phyloP scores from a whole-genome alignment of 1,284 basidiomycete genomes.

The Blastosporella zonata region DNA sequence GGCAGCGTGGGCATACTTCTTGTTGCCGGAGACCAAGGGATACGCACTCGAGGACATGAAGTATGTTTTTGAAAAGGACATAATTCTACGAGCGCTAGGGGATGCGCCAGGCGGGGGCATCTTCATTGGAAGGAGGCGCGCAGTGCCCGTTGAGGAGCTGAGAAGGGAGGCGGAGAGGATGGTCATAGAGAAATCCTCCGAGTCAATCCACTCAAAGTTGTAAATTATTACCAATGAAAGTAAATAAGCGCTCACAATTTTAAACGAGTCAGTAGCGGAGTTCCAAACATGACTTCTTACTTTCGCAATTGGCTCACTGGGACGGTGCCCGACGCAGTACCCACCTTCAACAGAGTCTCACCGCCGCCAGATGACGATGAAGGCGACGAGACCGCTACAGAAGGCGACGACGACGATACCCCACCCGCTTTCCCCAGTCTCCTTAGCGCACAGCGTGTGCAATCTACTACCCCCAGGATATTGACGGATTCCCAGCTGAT shows the following conservation, averaged over 20 bases:
- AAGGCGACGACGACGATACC: slow-evolving; percentile 63
- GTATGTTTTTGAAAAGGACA: slow-evolving; percentile 42
- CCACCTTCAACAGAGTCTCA: slow-evolving; percentile 34
- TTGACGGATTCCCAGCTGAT: slow-evolving; percentile 58
- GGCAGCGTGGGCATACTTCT: slow-evolving; percentile 43
- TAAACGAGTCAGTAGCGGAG: neutral
- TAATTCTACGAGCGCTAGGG: slow-evolving; percentile 38
- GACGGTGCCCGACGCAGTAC: slow-evolving; percentile 27
- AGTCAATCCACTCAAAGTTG: slow-evolving; percentile 1
- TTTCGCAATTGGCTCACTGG: slow-evolving; percentile 47
- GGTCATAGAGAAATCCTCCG: neutral
- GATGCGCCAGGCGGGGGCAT: slow-evolving; percentile 45
- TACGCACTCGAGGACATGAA: slow-evolving; percentile 46
- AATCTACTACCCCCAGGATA: slow-evolving; percentile 38
- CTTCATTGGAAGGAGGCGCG: slow-evolving; percentile 33
- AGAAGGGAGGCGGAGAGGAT: slow-evolving; percentile 1
- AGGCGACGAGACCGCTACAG: slow-evolving; percentile 52
- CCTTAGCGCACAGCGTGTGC: slow-evolving; percentile 77
- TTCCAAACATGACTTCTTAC: slow-evolving; percentile 41
- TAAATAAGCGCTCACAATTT: too few species aligned
- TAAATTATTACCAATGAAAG: neutral
- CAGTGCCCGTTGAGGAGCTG: slow-evolving; percentile 20
- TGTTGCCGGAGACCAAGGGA: slow-evolving; percentile 45
- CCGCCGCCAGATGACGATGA: slow-evolving; percentile 41
- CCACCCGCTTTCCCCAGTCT: slow-evolving; percentile 84